A percentile compares a stretch with the other conserved stretches of the same genome.
Evolutionary conservation across 1,284 basidiomycete genomes (phyloP).

Genomic region (Phellinidium pouzarii): DNA sequence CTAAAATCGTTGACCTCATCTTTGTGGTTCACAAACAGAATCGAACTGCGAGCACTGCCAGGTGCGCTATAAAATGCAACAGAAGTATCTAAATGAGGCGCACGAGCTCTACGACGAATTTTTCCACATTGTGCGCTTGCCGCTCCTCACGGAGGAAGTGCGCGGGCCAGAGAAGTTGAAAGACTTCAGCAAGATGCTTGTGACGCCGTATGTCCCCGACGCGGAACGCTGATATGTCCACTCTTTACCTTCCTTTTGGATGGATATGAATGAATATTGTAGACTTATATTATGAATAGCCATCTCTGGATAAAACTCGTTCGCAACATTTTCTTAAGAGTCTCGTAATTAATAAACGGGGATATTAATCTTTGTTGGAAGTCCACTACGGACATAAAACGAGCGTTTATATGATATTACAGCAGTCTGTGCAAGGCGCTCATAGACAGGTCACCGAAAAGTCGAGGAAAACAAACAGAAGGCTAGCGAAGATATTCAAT

Average conservation of each 20-base stretch:
- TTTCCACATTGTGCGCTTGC: slow-evolving; percentile 92
- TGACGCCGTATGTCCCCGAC: slow-evolving; percentile 48
- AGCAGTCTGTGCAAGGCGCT: background rate
- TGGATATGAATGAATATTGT: too few relatives aligned
- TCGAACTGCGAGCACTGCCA: slow-evolving; percentile 94
- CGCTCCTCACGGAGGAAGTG: slow-evolving; percentile 94
- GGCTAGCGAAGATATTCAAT: background rate
- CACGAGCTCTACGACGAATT: slow-evolving; percentile 96
- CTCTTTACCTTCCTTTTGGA: background rate
- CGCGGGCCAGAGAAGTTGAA: slow-evolving; percentile 90
- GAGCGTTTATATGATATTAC: background rate
- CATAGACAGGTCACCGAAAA: background rate
- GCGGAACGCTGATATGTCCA: slow-evolving; percentile 5
- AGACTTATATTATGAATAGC: too few relatives aligned
- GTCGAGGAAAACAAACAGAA: background rate
- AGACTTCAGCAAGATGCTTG: slow-evolving; percentile 84
- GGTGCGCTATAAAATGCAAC: slow-evolving; percentile 95
- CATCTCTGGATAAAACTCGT: too few relatives aligned
- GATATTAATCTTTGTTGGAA: too few relatives aligned
- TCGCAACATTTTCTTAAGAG: too few relatives aligned
- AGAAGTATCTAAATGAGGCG: slow-evolving; percentile 91
- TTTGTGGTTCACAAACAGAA: slow-evolving; percentile 34
- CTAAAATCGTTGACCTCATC: background rate
- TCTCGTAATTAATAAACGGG: too few relatives aligned
- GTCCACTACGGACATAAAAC: background rate